A percentile compares a stretch with the other conserved stretches of the same genome.
Conservation (phyloP, 352 stramenopile species). For the Phytophthora nicotianae region DNA sequence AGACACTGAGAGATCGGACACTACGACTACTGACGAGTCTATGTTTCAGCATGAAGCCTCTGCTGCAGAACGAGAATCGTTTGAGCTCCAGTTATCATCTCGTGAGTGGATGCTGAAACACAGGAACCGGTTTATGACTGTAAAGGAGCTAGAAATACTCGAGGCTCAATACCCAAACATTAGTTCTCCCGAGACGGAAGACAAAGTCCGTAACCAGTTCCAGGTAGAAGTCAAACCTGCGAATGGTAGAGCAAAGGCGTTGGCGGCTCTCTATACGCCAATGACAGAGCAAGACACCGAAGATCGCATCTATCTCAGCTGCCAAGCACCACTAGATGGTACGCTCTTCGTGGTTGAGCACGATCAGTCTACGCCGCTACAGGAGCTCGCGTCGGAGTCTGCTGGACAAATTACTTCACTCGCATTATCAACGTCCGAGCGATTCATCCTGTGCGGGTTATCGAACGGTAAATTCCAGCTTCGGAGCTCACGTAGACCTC, state of each 20-base stretch:
- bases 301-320: slow-evolving; percentile 55
- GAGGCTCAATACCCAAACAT: slow-evolving; percentile 46
- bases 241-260: slow-evolving; percentile 34
- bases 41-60: neutral
- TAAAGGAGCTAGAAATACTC: slow-evolving; percentile 55
- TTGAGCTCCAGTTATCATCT: slow-evolving; percentile 52
- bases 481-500: slow-evolving; percentile 48
- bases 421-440: slow-evolving; percentile 48
- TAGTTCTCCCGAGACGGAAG: slow-evolving; percentile 46
- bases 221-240: slow-evolving; percentile 39
- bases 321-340: slow-evolving; percentile 38
- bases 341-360: slow-evolving; percentile 45
- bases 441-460: slow-evolving; percentile 79
- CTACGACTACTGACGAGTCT: slow-evolving; percentile 7
- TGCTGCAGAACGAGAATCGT: slow-evolving; percentile 49
- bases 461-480: slow-evolving; percentile 86
- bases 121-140: slow-evolving; percentile 51
- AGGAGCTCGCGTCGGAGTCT: slow-evolving; percentile 52
- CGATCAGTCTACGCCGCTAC: slow-evolving; percentile 31
- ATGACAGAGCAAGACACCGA: slow-evolving; percentile 33
- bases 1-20: slow-evolving; percentile 3
- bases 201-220: slow-evolving; percentile 58
- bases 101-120: slow-evolving; percentile 52
- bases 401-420: slow-evolving; percentile 46
- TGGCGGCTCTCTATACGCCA: slow-evolving; percentile 47